Evolutionary conservation across 352 stramenopile species (phyloP), one percentile per base, ranked within the genome.

Genomic region (Elongisporangium prolatum): DNA sequence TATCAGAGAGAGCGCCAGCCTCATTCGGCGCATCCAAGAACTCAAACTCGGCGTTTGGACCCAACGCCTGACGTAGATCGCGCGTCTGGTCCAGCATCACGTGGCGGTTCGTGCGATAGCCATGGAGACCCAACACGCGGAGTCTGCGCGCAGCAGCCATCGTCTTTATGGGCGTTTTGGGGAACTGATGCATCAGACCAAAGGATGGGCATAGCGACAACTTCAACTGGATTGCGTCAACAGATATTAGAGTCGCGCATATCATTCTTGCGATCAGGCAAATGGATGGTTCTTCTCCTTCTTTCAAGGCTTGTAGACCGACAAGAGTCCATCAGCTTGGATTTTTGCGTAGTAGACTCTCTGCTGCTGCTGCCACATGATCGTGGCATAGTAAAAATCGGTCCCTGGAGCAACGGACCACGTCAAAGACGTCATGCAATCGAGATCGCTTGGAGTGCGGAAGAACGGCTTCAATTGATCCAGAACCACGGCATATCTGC

Each of bases 71-170:
- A 25, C 72, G 68, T 9, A 86, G 67, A 14, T 57, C 59, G 18
- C 61, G 65, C 37, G 67, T 80, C 57, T 86, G 75, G 56, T 80
- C 69, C 21, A 59, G 50, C 77, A 88, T 85, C 28, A 88, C 63
- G n/a, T 59, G 54, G 21, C 58, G 58, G 21, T 86, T 89, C 28
- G 76, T 84, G 28, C 72, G 72, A 48, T 68, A 82, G 38, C 76
- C 79, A 51, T 87, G 79, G 11, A 85, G 64, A 51, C 74, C 81
- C 38, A 88, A 48, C 49, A 84, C 68, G 47, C 77, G 77, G 34
- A 88, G 53, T 18, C 62, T 61, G 50, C 61, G 66, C 14, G 21
- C 48, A 38, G 40, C 20, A 21, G 13, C 40, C 22, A 70, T 52
- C 49, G 50, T 50, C 20, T 28, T 28, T 37, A 0, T 40, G 40